Conservation (phyloP, 805 yeast species). For the Wickerhamomyces silvicola region DNA sequence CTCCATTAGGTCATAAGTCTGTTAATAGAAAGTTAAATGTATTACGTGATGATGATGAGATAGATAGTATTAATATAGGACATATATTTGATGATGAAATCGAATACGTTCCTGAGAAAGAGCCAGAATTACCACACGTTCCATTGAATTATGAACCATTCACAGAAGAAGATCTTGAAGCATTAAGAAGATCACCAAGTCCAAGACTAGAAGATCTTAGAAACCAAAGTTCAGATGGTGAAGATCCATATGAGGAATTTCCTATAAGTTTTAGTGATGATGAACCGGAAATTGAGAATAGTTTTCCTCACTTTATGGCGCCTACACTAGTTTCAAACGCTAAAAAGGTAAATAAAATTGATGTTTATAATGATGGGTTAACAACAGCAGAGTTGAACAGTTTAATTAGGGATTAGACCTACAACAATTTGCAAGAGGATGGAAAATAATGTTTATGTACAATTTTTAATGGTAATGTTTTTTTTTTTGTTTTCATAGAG, state of each 20-base stretch:
- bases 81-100: conserved; percentile 32
- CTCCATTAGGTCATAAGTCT: conserved; percentile 12
- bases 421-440: neutral
- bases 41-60: conserved; percentile 22
- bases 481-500: no score
- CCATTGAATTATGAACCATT: conserved; percentile 42
- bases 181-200: conserved; percentile 19
- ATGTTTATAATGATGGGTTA: conserved; percentile 16
- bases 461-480: neutral
- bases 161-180: conserved; percentile 24
- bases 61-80: conserved; percentile 6
- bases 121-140: conserved; percentile 32
- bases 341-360: conserved; percentile 6
- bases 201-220: conserved; percentile 11
- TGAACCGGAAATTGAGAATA: conserved; percentile 19
- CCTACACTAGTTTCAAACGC: conserved; percentile 21
- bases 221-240: conserved; percentile 5
- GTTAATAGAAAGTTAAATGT: conserved; percentile 25
- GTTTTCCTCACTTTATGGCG: conserved; percentile 18
- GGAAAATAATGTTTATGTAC: neutral
- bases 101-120: conserved; percentile 40
- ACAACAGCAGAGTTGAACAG: conserved; percentile 15
- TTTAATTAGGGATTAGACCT: conserved; percentile 14
- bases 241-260: conserved; percentile 12
- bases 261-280: conserved; percentile 22